Conservation (phyloP, 164 flowering plant species). For the Tinospora cordifolia region DNA sequence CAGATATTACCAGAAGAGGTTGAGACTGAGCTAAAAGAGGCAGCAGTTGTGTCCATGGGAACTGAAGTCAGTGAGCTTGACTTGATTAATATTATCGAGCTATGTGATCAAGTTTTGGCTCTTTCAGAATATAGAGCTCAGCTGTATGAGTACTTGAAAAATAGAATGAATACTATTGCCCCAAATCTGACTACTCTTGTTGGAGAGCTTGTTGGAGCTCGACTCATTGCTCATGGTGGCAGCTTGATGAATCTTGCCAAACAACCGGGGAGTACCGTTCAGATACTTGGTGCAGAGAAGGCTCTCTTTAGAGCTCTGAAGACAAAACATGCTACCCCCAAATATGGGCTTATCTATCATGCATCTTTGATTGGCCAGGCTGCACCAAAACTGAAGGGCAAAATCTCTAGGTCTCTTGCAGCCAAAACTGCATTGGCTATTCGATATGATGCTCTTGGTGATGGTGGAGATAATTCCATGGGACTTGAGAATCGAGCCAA, state of each 20-base stretch:
- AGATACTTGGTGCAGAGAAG: constrained; percentile 94
- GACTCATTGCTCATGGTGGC: constrained; percentile 91
- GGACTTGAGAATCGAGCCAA: constrained; percentile 74
- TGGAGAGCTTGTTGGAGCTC: constrained; percentile 96
- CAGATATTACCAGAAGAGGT: constrained; percentile 67
- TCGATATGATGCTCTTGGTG: constrained; percentile 92
- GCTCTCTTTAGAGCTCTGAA: constrained; percentile 94
- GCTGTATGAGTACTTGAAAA: constrained; percentile 73
- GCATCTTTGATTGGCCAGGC: constrained; percentile 97
- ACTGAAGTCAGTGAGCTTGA: constrained; percentile 89
- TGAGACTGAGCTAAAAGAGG: constrained; percentile 76
- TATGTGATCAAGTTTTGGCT: constrained; percentile 76
- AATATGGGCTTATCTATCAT: constrained; percentile 92
- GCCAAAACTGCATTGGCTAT: constrained; percentile 84
- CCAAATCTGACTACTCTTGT: constrained; percentile 87
- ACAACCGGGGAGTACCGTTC: constrained; percentile 93
- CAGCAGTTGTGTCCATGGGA: constrained; percentile 88
- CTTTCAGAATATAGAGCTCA: constrained; percentile 91
- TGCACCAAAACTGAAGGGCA: constrained; percentile 79
- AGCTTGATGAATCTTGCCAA: constrained; percentile 88
- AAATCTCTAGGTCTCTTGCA: constrained; percentile 85
- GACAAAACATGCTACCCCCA: constrained; percentile 91
- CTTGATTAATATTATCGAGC: constrained; percentile 66
- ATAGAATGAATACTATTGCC: constrained; percentile 84
- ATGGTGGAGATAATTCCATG: constrained; percentile 63